A percentile compares a stretch with the other conserved stretches of the same genome.
These are phyloP conservation scores for Silybum marianum DNA, from an alignment of 129 eudicot species.

Conservation along the genomic window DNA sequence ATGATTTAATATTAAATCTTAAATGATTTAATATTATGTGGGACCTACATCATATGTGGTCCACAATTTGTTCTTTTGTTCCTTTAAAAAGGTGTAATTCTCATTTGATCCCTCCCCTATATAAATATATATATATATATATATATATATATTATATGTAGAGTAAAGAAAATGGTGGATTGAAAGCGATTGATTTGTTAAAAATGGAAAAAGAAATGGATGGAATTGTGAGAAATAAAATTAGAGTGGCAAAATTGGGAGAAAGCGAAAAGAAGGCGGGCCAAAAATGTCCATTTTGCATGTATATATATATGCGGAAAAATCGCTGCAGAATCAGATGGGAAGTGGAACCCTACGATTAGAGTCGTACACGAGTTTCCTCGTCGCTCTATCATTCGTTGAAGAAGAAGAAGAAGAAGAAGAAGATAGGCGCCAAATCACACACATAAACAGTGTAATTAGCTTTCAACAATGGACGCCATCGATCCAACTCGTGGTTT, in stretches of 20 bases:
- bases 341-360: slow-evolving; percentile 40
- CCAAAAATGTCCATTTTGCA: slow-evolving; percentile 30
- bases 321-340: slow-evolving; percentile 31
- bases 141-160: neutral
- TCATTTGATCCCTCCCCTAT: too few relatives aligned
- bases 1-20: too few relatives aligned
- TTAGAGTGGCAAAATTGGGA: slow-evolving; percentile 11
- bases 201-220: neutral
- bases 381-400: slow-evolving; percentile 22
- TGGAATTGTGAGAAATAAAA: slow-evolving; percentile 1
- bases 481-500: slow-evolving; percentile 70
- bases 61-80: too few relatives aligned
- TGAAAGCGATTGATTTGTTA: neutral
- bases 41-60: too few relatives aligned
- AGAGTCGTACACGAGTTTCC: slow-evolving; percentile 36
- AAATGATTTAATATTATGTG: too few relatives aligned
- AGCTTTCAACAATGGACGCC: slow-evolving; percentile 48
- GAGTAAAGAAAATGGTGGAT: neutral
- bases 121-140: too few relatives aligned
- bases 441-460: neutral
- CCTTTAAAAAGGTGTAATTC: too few relatives aligned
- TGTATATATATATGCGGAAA: slow-evolving; percentile 32
- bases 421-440: slow-evolving; percentile 1
- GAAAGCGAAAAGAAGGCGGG: slow-evolving; percentile 11
- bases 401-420: neutral